Conservation (phyloP, 1,139 yeast species). For the Saccharomyces hybrid region DNA sequence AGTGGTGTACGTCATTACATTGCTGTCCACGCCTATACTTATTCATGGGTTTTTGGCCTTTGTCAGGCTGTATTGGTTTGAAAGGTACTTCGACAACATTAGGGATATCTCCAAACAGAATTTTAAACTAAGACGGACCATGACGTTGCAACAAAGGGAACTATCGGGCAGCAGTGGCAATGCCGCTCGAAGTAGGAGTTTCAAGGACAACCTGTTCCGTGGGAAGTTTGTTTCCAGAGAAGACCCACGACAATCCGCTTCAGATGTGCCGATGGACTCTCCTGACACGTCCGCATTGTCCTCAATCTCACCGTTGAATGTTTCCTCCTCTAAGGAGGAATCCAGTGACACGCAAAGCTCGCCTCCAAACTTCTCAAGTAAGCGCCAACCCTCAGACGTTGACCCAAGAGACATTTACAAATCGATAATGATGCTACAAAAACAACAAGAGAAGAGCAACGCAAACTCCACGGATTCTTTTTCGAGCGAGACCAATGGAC, state of each 20-base stretch:
- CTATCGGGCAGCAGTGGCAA: constrained; percentile 39
- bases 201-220: constrained; percentile 25
- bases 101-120: constrained; percentile 63
- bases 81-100: constrained; percentile 74
- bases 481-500: constrained; percentile 49
- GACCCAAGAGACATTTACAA: constrained; percentile 75
- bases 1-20: constrained; percentile 46
- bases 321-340: background rate
- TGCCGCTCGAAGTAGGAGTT: constrained; percentile 24
- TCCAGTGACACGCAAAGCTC: background rate
- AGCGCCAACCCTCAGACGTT: constrained; percentile 39
- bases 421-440: constrained; percentile 69
- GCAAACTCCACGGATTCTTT: constrained; percentile 16
- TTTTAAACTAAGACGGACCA: constrained; percentile 67
- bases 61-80: constrained; percentile 79
- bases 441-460: constrained; percentile 32
- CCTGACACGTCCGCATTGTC: background rate
- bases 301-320: constrained; percentile 2
- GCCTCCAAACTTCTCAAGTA: constrained; percentile 9
- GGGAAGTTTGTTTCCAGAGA: constrained; percentile 25
- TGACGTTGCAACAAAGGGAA: constrained; percentile 40
- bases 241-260: constrained; percentile 4
- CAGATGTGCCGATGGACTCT: background rate
- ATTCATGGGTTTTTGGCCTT: constrained; percentile 74
- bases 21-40: constrained; percentile 76